A percentile compares a stretch with the other conserved stretches of the same genome.
These are phyloP conservation scores for Leccinum pellstonianum DNA, from an alignment of 768 basidiomycete genomes.

Conservation along the genomic window DNA sequence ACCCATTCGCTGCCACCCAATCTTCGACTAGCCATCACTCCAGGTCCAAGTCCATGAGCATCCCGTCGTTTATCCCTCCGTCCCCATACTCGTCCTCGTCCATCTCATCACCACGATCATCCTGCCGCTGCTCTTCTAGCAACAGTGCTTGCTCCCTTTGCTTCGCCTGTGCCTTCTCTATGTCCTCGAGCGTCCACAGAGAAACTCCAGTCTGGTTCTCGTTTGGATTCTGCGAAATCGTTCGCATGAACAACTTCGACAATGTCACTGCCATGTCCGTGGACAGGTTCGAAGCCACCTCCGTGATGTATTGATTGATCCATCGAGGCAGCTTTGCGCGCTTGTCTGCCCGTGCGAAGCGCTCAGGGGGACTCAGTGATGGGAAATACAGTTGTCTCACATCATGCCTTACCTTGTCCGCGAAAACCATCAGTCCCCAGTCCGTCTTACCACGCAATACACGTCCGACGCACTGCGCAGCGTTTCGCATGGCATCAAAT, in stretches of 20 bases:
- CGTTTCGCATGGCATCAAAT: constrained; percentile 99
- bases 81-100: constrained; percentile 63
- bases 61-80: constrained; percentile 63
- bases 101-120: constrained; percentile 22
- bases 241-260: constrained; percentile 95
- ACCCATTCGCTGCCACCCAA: neutral
- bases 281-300: constrained; percentile 93
- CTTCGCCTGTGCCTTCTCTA: constrained; percentile 81
- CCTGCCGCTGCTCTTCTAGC: constrained; percentile 34
- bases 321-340: constrained; percentile 94
- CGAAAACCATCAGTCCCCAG: constrained; percentile 99
- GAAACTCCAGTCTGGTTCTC: constrained; percentile 95
- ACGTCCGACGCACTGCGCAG: constrained; percentile 98
- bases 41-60: constrained; percentile 58
- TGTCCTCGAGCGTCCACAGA: constrained; percentile 91
- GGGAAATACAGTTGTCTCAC: neutral
- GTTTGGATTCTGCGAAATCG: constrained; percentile 97
- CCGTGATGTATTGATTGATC: constrained; percentile 99
- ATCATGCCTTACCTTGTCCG: constrained; percentile 76
- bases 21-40: constrained; percentile 3
- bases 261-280: constrained; percentile 96
- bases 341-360: constrained; percentile 90
- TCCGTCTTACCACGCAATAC: constrained; percentile 98
- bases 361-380: constrained; percentile 43
- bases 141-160: constrained; percentile 65